Percentiles rank a stretch among this genome's conserved stretches.
These are phyloP conservation scores for Meyerozyma carpophila DNA, from an alignment of 1,139 yeast genomes.

Conservation along the genomic window DNA sequence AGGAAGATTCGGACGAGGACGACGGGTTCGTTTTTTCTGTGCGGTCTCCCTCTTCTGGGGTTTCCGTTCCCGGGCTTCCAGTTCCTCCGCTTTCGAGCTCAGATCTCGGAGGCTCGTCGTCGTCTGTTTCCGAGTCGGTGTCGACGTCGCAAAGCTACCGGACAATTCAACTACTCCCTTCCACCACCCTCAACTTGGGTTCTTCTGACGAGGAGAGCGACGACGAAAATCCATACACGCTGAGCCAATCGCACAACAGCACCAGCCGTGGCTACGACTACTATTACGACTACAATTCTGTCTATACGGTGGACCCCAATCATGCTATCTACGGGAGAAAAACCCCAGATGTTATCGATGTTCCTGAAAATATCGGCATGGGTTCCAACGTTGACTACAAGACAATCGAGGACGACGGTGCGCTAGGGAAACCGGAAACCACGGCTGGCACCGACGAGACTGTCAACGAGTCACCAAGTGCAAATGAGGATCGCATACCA, in stretches of 20 bases:
- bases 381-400: slow-evolving; percentile 40
- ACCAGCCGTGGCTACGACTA: slow-evolving; percentile 69
- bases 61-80: slow-evolving; percentile 14
- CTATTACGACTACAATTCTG: slow-evolving; percentile 84
- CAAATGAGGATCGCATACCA: neutral
- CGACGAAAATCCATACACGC: slow-evolving; percentile 47
- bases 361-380: slow-evolving; percentile 38
- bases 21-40: slow-evolving; percentile 68
- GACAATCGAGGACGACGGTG: slow-evolving; percentile 21
- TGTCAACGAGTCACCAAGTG: neutral
- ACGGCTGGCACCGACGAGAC: neutral
- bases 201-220: slow-evolving; percentile 67
- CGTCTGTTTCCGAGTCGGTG: slow-evolving; percentile 19
- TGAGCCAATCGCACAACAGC: slow-evolving; percentile 71
- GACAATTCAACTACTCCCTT: slow-evolving; percentile 72
- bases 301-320: slow-evolving; percentile 57
- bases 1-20: slow-evolving; percentile 42
- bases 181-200: slow-evolving; percentile 75
- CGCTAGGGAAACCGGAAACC: neutral
- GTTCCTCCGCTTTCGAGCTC: slow-evolving; percentile 3
- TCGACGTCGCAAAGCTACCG: slow-evolving; percentile 23
- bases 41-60: slow-evolving; percentile 36
- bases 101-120: slow-evolving; percentile 2
- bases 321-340: slow-evolving; percentile 35
- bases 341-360: slow-evolving; percentile 39